Conservation (phyloP, 2,329 filamentous ascomycete genomes). For the Thermomyces lanuginosus region DNA sequence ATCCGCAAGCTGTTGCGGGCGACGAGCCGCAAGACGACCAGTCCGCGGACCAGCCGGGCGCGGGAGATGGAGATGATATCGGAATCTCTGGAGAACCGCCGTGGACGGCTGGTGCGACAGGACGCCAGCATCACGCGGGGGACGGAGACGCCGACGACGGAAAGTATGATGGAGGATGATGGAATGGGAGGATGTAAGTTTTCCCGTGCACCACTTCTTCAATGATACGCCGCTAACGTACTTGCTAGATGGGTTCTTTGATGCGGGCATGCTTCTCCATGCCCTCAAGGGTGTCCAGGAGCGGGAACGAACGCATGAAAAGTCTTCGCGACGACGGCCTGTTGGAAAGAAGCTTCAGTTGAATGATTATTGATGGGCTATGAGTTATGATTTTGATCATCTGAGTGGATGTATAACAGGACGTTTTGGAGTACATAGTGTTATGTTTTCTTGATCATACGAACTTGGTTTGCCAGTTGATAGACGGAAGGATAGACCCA, state of each 20-base stretch:
- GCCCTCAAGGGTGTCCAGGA: slow-evolving; percentile 51
- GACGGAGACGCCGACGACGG: slow-evolving; percentile 47
- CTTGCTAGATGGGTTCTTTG: slow-evolving; percentile 77
- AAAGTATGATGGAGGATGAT: slow-evolving; percentile 66
- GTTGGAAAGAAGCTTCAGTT: slow-evolving; percentile 34
- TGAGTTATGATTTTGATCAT: slow-evolving; percentile 3
- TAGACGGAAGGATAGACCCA: too few relatives aligned
- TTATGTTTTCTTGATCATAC: too few relatives aligned
- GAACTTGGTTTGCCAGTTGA: too few relatives aligned
- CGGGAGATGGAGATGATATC: slow-evolving; percentile 40
- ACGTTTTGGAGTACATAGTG: background rate
- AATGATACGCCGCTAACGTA: slow-evolving; percentile 2
- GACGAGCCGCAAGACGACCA: slow-evolving; percentile 40
- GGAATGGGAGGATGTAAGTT: slow-evolving; percentile 83
- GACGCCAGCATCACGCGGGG: slow-evolving; percentile 30
- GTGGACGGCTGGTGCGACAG: slow-evolving; percentile 55
- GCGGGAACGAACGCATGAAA: slow-evolving; percentile 20
- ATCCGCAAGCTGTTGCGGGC: slow-evolving; percentile 69
- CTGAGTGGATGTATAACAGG: background rate
- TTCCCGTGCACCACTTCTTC: slow-evolving; percentile 6
- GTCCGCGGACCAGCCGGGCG: slow-evolving; percentile 39
- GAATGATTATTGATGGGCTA: slow-evolving; percentile 31
- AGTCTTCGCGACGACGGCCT: slow-evolving; percentile 22
- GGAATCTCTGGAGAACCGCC: slow-evolving; percentile 39
- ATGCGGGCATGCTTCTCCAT: slow-evolving; percentile 84